Evolutionary conservation across 768 basidiomycete species (phyloP), one percentile per base, ranked within the genome.

Genomic region (Fomitopsis pulvina): DNA sequence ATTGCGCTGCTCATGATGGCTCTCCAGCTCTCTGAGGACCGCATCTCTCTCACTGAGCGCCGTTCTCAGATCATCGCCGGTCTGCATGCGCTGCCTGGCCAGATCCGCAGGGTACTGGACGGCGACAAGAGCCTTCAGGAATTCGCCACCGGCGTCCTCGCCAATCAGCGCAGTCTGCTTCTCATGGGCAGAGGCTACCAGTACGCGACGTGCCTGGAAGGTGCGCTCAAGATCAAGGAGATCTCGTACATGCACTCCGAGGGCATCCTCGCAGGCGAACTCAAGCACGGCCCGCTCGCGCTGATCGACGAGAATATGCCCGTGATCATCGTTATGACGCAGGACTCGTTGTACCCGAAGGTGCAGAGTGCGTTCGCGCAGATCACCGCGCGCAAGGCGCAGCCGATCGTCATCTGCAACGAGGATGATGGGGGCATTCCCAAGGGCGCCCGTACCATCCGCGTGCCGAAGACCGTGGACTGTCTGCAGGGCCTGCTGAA

Each of bases 171-270:
- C 63, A 90, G 87, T 67, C 71, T 98, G 60, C 72, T 99, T 59
- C 78, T 99, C 61, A 97, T 99, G 94, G 96, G 96, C 49, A 77
- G 96, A 65, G 96, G 96, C 39, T 98, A 95, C 68, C 96, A 99
- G 85, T 90, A 95, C 58, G 96, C 96, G 6, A 99, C 96, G 6
- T 98, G 95, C 69, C 77, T 99, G 41, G 96, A 99, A 68, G 96
- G 94, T 50, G 96, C 96, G 6, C 72, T 99, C 61, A 99, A 99
- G 77, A 98, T 99, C 74, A 99, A 99, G 74, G 96, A 98, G 76
- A 94, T 97, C 67, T 89, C 88, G 49, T 97, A 97, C 72, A 85
- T 90, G 80, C 84, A 84, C 66, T 81, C 80, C 1, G 83, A 85
- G 70, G 87, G 87, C 64, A 97, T 98, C 66, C 83, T 99, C 50